phyloP scores from a whole-genome alignment of 2,329 filamentous ascomycete species.

The Sclerotinia borealis region DNA sequence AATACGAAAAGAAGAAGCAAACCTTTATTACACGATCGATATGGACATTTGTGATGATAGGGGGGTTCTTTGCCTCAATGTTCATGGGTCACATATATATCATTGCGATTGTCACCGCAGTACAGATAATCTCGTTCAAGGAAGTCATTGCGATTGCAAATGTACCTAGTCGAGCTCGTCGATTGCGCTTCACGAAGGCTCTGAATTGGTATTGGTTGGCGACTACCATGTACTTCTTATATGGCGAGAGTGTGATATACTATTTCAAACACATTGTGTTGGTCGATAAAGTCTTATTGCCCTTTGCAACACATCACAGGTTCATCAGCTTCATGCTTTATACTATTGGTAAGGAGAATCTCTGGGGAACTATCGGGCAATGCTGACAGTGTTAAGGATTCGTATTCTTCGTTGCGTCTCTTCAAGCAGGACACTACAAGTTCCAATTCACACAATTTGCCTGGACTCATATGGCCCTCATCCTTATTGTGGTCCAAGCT shows the following conservation, averaged over 20 bases:
- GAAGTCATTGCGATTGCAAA: conserved; percentile 98
- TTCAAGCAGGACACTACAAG: conserved; percentile 92
- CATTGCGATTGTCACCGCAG: conserved; percentile 81
- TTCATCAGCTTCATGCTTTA: conserved; percentile 99
- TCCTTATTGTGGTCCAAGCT: conserved; percentile 93
- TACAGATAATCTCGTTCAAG: conserved; percentile 98
- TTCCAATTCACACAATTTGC: conserved; percentile 99
- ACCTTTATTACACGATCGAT: conserved; percentile 95
- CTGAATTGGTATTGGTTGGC: conserved; percentile 99
- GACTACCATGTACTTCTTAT: conserved; percentile 99
- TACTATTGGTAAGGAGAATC: conserved; percentile 67
- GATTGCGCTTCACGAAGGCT: conserved; percentile 88
- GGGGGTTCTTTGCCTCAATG: conserved; percentile 81
- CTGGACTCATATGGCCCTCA: conserved; percentile 99
- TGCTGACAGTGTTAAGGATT: conserved; percentile 59
- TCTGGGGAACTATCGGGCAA: not conserved
- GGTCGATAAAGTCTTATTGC: conserved; percentile 86
- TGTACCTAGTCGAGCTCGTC: conserved; percentile 84
- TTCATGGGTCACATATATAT: conserved; percentile 98
- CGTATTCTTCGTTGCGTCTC: conserved; percentile 92
- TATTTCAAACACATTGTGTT: conserved; percentile 99
- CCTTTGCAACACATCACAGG: conserved; percentile 91
- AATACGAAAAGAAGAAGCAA: conserved; percentile 98
- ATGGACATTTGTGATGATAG: conserved; percentile 98
- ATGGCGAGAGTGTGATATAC: conserved; percentile 98